Evolutionary conservation across 768 basidiomycete genomes (phyloP), one percentile per base, ranked within the genome.

Genomic region (Dacryopinax primogenitus): DNA sequence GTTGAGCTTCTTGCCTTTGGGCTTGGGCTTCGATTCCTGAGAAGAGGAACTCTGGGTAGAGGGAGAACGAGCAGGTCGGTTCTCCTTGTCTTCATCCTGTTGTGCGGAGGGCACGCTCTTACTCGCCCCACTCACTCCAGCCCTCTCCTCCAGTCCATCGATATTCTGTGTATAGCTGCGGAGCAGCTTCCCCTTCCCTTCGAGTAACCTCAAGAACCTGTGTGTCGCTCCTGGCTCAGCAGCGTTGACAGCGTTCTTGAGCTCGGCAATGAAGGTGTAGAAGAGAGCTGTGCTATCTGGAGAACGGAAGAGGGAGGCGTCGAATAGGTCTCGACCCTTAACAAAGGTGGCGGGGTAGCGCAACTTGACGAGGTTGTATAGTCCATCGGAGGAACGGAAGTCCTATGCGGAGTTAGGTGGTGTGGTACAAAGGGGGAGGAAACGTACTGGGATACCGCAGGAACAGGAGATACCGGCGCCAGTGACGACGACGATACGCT

Each of bases 101-200:
- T n/a, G n/a, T n/a, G n/a, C n/a, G n/a, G n/a, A n/a, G n/a, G n/a
- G n/a, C n/a, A n/a, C n/a, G n/a, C n/a, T n/a, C n/a, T 7, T 28
- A 12, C 33, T 44, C 37, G 13, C 34, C 16, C 28, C 62, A 79
- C 81, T 47, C 6, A 99, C 79, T 0, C 94, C 94, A 0, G 83
- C 83, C 64, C 80, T 79, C 70, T 85, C 87, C 72, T 99, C 96
- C 13, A 99, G 77, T 12, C 92, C 95, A 75, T 99, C 96, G 47
- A 99, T 94, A 73, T 99, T 99, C 76, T 99, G 96, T 0, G 96
- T 97, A 74, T 97, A 99, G 13, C 87, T 89, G 66, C 96, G 83
- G 28, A 95, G 73, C 11, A 99, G 77, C 75, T 88, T 93, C 62
- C 86, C 86, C 74, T 90, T 92, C 16, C 81, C 74, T 68, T 96